Percentiles rank a stretch among this genome's conserved stretches.
Evolutionary conservation across 208 protist genomes (phyloP).

Genomic region (Trypanosomatidae sp.): DNA sequence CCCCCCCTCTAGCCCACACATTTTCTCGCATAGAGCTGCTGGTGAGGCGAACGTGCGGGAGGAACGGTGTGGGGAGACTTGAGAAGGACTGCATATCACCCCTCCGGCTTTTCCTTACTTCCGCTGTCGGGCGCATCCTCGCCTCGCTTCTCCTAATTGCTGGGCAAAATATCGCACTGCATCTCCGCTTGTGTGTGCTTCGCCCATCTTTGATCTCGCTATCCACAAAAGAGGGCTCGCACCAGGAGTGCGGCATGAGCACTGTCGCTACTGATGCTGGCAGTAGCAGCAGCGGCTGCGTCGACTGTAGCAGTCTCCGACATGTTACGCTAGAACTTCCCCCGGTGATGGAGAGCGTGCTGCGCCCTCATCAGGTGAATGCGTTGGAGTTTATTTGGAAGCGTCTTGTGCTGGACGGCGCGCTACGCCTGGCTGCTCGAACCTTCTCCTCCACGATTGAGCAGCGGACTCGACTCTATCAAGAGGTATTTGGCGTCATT

Average conservation of each 20-base stretch:
- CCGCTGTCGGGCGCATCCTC: neutral
- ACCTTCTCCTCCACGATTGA: conserved; percentile 35
- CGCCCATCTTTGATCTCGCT: neutral
- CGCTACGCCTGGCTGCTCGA: conserved; percentile 40
- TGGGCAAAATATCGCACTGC: neutral
- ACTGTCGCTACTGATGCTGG: neutral
- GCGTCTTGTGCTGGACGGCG: conserved; percentile 66
- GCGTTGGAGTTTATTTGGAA: conserved; percentile 81
- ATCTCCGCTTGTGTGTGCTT: neutral
- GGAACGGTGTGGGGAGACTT: neutral
- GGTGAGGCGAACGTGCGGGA: neutral
- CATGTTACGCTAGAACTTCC: conserved; percentile 23
- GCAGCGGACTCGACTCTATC: conserved; percentile 48
- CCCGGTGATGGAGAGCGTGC: conserved; percentile 29
- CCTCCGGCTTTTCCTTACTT: neutral
- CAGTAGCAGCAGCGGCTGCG: neutral
- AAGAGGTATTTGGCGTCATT: conserved; percentile 69
- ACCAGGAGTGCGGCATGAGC: neutral
- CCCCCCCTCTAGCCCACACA: neutral
- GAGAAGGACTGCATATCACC: neutral
- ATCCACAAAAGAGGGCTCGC: neutral
- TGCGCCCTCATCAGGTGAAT: conserved; percentile 69
- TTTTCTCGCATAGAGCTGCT: neutral
- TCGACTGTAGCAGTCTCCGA: neutral
- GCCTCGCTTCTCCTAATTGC: neutral